phyloP scores from a whole-genome alignment of 352 stramenopile genomes.

The Phytopythium aichiense region DNA sequence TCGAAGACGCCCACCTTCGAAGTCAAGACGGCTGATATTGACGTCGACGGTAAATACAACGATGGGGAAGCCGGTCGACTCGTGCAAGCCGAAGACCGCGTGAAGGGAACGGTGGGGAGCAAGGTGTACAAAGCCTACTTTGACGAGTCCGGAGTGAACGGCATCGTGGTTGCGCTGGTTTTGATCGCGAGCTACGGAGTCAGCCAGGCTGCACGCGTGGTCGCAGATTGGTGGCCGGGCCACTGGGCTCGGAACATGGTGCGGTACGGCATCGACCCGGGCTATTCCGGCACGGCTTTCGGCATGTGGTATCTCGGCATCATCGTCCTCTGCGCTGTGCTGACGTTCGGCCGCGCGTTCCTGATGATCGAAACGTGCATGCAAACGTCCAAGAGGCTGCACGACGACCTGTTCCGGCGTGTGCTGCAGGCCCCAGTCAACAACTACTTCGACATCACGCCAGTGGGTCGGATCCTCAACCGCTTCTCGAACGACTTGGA shows the following conservation, averaged over 20 bases:
- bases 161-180: slow-evolving; percentile 11
- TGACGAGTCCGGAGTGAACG: slow-evolving; percentile 22
- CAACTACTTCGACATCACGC: slow-evolving; percentile 50
- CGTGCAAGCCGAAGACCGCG: slow-evolving; percentile 24
- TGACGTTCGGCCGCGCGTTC: slow-evolving; percentile 16
- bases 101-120: slow-evolving; percentile 19
- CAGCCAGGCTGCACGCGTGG: slow-evolving; percentile 16
- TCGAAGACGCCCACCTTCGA: background rate
- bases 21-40: background rate
- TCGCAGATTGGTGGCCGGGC: slow-evolving; percentile 34
- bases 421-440: slow-evolving; percentile 40
- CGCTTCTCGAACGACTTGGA: slow-evolving; percentile 51
- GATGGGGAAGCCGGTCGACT: slow-evolving; percentile 6
- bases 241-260: slow-evolving; percentile 33
- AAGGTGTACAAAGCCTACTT: slow-evolving; percentile 27
- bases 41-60: background rate
- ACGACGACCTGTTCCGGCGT: slow-evolving; percentile 32
- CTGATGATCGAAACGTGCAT: slow-evolving; percentile 28
- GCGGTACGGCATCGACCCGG: slow-evolving; percentile 13
- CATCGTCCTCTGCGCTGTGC: slow-evolving; percentile 17
- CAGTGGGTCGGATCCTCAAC: slow-evolving; percentile 48
- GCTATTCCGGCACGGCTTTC: slow-evolving; percentile 32
- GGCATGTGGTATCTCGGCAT: slow-evolving; percentile 32
- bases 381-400: slow-evolving; percentile 21
- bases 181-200: slow-evolving; percentile 9